These are phyloP conservation scores for Zygosaccharomyces lentus DNA, from an alignment of 805 yeast species.

Conservation along the genomic window DNA sequence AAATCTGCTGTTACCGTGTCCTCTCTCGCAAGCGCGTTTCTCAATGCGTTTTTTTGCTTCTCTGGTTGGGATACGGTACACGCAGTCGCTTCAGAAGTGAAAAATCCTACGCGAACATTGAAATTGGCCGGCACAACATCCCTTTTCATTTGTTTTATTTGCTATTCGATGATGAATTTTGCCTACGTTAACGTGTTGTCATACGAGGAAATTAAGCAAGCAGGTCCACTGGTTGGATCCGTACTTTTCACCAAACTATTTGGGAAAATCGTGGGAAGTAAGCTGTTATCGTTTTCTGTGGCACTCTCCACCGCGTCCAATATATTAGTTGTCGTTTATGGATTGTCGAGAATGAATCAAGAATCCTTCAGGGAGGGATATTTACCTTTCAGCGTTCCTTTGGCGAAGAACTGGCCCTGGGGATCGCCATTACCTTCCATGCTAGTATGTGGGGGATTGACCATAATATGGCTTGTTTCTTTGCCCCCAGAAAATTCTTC, in stretches of 20 bases:
- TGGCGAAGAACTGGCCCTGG: conserved; percentile 54
- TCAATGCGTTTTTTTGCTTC: conserved; percentile 55
- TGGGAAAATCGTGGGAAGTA: conserved; percentile 50
- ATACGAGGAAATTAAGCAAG: conserved; percentile 46
- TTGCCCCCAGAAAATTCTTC: conserved; percentile 37
- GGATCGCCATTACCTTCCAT: conserved; percentile 55
- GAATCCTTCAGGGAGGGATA: conserved; percentile 63
- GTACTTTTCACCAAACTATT: conserved; percentile 51
- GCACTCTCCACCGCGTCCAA: conserved; percentile 63
- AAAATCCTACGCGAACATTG: conserved; percentile 53
- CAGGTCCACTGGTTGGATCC: conserved; percentile 59
- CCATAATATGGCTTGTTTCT: conserved; percentile 33
- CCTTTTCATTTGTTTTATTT: conserved; percentile 42
- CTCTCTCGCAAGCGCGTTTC: conserved; percentile 50
- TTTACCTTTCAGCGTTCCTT: conserved; percentile 46
- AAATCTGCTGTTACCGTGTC: conserved; percentile 37
- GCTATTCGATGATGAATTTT: conserved; percentile 49
- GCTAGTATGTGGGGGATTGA: conserved; percentile 32
- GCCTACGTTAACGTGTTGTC: conserved; percentile 56
- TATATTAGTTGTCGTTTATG: conserved; percentile 56
- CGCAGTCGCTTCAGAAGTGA: conserved; percentile 56
- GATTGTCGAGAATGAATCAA: conserved; percentile 58
- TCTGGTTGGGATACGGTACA: conserved; percentile 64
- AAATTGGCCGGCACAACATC: conserved; percentile 60
- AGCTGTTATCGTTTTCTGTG: conserved; percentile 50